These are phyloP conservation scores for Rubia peregrina DNA, from an alignment of 305 asterid genomes.

Conservation along the genomic window DNA sequence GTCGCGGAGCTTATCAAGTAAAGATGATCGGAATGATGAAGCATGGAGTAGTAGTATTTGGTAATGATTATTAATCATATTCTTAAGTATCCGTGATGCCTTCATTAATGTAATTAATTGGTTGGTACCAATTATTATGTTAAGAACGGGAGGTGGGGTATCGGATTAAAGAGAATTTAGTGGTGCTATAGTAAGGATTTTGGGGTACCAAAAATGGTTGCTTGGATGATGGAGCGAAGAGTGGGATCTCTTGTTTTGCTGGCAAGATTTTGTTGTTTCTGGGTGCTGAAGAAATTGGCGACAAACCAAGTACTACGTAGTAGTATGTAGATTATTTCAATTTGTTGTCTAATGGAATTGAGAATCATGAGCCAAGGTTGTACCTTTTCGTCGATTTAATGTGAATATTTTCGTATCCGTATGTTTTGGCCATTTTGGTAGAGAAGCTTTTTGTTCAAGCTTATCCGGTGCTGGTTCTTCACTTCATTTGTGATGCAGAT, in stretches of 20 bases:
- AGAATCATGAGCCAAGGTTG: neutral
- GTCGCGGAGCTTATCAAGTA: slow-evolving; percentile 49
- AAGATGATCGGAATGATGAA: neutral
- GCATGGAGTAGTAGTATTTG: neutral
- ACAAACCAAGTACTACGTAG: neutral
- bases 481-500: neutral
- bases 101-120: slow-evolving; percentile 8
- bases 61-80: slow-evolving; percentile 10
- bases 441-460: neutral
- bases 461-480: neutral
- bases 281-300: slow-evolving; percentile 4
- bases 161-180: neutral
- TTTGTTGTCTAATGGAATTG: neutral
- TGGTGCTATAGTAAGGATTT: neutral
- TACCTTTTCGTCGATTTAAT: neutral
- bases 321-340: slow-evolving; percentile 4
- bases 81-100: slow-evolving; percentile 2
- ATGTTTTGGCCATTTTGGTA: too few species aligned
- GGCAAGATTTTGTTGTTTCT: slow-evolving; percentile 2
- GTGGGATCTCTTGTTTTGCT: slow-evolving; percentile 17
- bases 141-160: neutral
- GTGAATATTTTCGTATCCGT: neutral
- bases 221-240: neutral
- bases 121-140: neutral
- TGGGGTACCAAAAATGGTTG: neutral